Percentiles rank a stretch among this genome's conserved stretches.
Evolutionary conservation across 2,329 filamentous ascomycete genomes (phyloP).

Genomic region (Pseudocercospora eumusae): DNA sequence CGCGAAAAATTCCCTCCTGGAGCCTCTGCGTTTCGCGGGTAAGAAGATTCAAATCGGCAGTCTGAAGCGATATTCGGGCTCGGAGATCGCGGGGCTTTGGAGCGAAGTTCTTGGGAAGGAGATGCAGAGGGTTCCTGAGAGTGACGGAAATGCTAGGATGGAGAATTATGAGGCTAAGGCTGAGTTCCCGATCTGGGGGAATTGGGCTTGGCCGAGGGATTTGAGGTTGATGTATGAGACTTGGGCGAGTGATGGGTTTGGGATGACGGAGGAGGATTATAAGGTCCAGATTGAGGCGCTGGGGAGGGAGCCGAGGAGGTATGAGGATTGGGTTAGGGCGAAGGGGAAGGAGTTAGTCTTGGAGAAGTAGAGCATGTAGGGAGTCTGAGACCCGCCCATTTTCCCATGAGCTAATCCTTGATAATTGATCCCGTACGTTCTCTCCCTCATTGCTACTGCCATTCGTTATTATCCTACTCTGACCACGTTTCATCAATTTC

Average conservation of each 20-base stretch:
- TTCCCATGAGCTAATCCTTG: too few species aligned
- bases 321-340: conserved; percentile 18
- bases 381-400: too few species aligned
- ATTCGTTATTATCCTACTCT: background rate
- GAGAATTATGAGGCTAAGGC: background rate
- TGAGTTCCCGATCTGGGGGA: conserved; percentile 5
- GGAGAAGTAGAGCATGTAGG: background rate
- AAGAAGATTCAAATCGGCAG: conserved; percentile 25
- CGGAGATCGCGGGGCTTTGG: conserved; percentile 16
- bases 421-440: too few species aligned
- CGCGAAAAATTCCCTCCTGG: conserved; percentile 14
- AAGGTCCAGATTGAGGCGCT: conserved; percentile 18
- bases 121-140: conserved; percentile 8
- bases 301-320: conserved; percentile 20
- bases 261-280: conserved; percentile 25
- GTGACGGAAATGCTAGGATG: conserved; percentile 6
- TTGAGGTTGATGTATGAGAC: conserved; percentile 25
- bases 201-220: conserved; percentile 21
- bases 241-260: conserved; percentile 18
- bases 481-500: too few species aligned
- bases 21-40: conserved; percentile 13
- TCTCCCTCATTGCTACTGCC: background rate
- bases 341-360: conserved; percentile 13
- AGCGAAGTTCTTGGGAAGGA: conserved; percentile 15
- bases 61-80: conserved; percentile 11